A percentile compares a stretch with the other conserved stretches of the same genome.
Evolutionary conservation across 192 early-diverging fungal species (phyloP).

Genomic region (Rhizophagus prolifer): DNA sequence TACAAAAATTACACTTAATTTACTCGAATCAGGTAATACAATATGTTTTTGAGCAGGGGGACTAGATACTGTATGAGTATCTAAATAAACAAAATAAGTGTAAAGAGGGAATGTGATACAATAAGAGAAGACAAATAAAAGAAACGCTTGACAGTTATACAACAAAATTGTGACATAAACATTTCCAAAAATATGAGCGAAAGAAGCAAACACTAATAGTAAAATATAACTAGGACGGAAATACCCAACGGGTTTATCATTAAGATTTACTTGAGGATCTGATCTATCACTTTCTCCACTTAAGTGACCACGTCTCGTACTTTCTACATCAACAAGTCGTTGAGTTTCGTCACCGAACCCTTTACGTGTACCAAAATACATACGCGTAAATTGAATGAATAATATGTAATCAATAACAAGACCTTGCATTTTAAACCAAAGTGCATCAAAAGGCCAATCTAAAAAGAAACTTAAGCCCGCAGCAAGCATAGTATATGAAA

Average conservation of each 20-base stretch:
- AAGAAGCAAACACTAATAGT: slow-evolving; percentile 34
- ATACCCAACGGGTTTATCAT: background rate
- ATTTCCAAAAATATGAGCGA: slow-evolving; percentile 43
- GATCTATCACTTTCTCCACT: background rate
- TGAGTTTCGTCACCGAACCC: slow-evolving; percentile 4
- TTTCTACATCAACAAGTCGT: background rate
- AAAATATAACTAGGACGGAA: slow-evolving; percentile 34
- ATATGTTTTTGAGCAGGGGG: slow-evolving; percentile 35
- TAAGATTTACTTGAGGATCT: no score
- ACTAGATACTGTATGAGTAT: slow-evolving; percentile 30
- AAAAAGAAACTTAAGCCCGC: slow-evolving; percentile 35
- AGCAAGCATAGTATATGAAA: slow-evolving; percentile 27
- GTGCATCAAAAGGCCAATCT: slow-evolving; percentile 38
- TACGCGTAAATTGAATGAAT: slow-evolving; percentile 34
- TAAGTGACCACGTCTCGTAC: background rate
- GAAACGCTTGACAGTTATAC: slow-evolving; percentile 1
- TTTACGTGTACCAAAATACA: slow-evolving; percentile 29
- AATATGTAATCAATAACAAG: slow-evolving; percentile 39
- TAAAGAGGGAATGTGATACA: slow-evolving; percentile 35
- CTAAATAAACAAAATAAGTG: slow-evolving; percentile 42
- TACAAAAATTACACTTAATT: slow-evolving; percentile 28
- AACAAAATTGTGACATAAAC: slow-evolving; percentile 38
- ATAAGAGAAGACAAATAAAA: slow-evolving; percentile 36
- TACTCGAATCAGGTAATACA: slow-evolving; percentile 34
- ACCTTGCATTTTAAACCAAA: slow-evolving; percentile 44